Evolutionary conservation across 495 filamentous ascomycete species (phyloP), one percentile per base, ranked within the genome.

Genomic region (Penicillium roqueforti): DNA sequence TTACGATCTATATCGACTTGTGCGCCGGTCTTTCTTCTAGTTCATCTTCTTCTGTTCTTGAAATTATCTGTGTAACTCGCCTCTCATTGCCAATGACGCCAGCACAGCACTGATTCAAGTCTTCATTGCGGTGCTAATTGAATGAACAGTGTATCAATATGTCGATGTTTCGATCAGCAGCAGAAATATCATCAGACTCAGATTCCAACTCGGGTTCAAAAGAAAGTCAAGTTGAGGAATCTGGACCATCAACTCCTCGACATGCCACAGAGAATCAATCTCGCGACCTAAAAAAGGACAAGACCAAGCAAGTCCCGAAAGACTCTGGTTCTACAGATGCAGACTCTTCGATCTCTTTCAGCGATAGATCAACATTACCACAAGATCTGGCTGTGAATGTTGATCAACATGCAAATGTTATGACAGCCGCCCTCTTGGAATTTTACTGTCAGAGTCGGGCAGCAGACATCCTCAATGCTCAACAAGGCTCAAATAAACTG

Each of bases 361-460:
- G 60, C 25, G 59, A 69, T 55, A 48, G 51, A 8, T 60, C 65
- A 43, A 37, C 60, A 6, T 34, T 42, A 31, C 56, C 51, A n/a
- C 61, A 61, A 11, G 65, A 64, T 14, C 40, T 66, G 1, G 61
- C 68, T 39, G 46, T 61, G 3, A 66, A 72, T 43, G 47, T 64
- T 3, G 67, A 71, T 25, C 65, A 56, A n/a, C 75, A 78, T 63
- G 60, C 63, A 32, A 71, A 72, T 39, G 42, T 77, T 25, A 70
- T 78, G 73, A 77, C 74, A 6, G 61, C 74, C 23, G 68, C 75
- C 2, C 51, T 78, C 6, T 56, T 78, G 7, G 74, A 77, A 29
- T 78, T 76, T 44, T 76, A 69, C 44, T 78, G 73, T 29, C 57
- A 72, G n/a, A 72, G 58, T 46, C 70, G 70, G 40, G 75, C 75